Evolutionary conservation across 2,329 filamentous ascomycete genomes (phyloP).

Genomic region (Trichoderma afroharzianum): DNA sequence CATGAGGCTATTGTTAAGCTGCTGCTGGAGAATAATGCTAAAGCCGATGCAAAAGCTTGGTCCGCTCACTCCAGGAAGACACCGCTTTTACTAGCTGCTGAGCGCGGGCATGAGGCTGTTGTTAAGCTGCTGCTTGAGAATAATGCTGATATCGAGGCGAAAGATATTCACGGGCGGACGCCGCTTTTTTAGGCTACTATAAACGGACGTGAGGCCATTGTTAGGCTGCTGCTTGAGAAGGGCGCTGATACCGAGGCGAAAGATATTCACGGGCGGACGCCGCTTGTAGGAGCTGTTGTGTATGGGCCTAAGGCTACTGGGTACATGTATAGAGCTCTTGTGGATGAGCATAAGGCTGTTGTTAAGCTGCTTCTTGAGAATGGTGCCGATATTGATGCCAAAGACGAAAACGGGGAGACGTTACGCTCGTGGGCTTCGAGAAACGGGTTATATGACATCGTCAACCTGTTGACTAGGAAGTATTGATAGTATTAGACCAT

Average conservation of each 20-base stretch:
- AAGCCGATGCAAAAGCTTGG: no score
- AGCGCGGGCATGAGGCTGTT: no score
- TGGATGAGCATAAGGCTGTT: no score
- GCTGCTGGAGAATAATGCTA: no score
- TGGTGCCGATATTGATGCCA: not conserved
- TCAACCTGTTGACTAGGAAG: accelerated
- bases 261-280: not conserved
- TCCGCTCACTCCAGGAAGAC: no score
- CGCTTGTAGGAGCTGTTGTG: not conserved
- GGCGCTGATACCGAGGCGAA: not conserved
- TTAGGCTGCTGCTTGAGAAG: not conserved
- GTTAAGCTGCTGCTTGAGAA: no score
- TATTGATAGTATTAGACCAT: not conserved
- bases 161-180: not conserved
- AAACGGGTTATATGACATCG: accelerated
- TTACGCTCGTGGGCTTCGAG: accelerated
- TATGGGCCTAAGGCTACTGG: no score
- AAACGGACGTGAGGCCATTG: not conserved
- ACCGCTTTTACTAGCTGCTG: conserved; percentile 4
- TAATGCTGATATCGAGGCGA: not conserved
- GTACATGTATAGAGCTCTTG: no score
- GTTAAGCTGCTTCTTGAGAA: conserved; percentile 2
- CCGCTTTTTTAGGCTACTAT: not conserved
- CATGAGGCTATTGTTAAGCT: no score
- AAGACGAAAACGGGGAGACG: not conserved